Evolutionary conservation across 257 asterid species (phyloP).

Genomic region (Cruciata laevipes): DNA sequence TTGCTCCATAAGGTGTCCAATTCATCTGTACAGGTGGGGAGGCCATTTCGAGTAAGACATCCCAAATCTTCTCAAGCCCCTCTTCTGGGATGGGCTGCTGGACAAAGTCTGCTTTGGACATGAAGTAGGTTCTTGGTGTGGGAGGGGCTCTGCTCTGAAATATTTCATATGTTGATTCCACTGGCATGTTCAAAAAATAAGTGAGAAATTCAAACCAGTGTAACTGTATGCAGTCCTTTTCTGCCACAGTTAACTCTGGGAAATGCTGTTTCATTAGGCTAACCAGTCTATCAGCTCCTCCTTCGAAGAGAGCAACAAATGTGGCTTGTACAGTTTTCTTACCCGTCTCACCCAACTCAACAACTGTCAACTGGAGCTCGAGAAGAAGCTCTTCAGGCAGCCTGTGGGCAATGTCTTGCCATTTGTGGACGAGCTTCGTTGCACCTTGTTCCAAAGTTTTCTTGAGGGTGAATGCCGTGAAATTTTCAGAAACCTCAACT

Average conservation of each 20-base stretch:
- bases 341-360: not conserved
- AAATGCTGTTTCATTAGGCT: not conserved
- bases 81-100: conserved; percentile 12
- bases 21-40: not conserved
- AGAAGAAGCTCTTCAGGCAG: not conserved
- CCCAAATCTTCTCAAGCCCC: conserved; percentile 10
- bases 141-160: conserved; percentile 2
- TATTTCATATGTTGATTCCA: not conserved
- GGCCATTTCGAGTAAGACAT: not conserved
- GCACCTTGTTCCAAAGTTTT: conserved; percentile 15
- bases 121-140: conserved; percentile 6
- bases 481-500: conserved; percentile 1
- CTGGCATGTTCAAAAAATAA: not conserved
- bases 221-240: conserved; percentile 1
- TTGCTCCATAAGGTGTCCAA: conserved; percentile 18
- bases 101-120: conserved; percentile 16
- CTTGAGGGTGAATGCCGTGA: not conserved
- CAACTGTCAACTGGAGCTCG: not conserved
- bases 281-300: conserved; percentile 6
- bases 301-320: conserved; percentile 9
- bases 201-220: conserved; percentile 1
- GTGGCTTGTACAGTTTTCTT: conserved; percentile 3
- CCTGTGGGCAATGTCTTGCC: conserved; percentile 8
- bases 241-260: conserved; percentile 11
- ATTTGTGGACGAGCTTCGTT: conserved; percentile 10